A percentile compares a stretch with the other conserved stretches of the same genome.
These are phyloP conservation scores for Phytophthora europaea DNA, from an alignment of 352 stramenopile genomes.

Conservation along the genomic window DNA sequence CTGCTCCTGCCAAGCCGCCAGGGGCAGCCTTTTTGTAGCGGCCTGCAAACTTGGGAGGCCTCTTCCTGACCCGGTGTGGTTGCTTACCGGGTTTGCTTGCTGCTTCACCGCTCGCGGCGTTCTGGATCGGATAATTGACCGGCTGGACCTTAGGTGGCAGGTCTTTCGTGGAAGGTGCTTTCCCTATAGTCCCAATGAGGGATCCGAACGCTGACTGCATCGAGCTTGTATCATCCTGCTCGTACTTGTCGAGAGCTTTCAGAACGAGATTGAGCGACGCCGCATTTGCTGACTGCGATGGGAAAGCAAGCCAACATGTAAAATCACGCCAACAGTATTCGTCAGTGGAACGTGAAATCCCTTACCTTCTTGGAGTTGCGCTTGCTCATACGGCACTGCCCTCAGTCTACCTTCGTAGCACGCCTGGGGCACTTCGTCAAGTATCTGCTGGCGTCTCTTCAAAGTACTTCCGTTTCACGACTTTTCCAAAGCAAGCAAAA, in stretches of 20 bases:
- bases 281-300: conserved; percentile 28
- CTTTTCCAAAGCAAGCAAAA: conserved; percentile 40
- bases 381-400: conserved; percentile 54
- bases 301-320: conserved; percentile 15
- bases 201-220: conserved; percentile 41
- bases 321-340: neutral
- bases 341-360: neutral
- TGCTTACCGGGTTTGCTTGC: conserved; percentile 15
- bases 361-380: conserved; percentile 58
- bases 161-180: conserved; percentile 23
- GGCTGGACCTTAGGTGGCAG: conserved; percentile 21
- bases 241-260: conserved; percentile 73
- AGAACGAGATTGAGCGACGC: conserved; percentile 71
- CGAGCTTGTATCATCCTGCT: conserved; percentile 40
- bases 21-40: conserved; percentile 22
- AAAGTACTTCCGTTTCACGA: conserved; percentile 52
- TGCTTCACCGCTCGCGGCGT: conserved; percentile 1
- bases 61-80: conserved; percentile 19
- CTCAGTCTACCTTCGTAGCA: neutral
- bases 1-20: conserved; percentile 34
- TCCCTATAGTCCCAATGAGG: conserved; percentile 29
- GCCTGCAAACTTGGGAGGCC: conserved; percentile 3
- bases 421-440: neutral
- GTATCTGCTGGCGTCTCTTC: conserved; percentile 24
- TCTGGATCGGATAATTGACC: conserved; percentile 27